Evolutionary conservation across 2,329 filamentous ascomycete species (phyloP).

Genomic region (Hypoxylon sp.): DNA sequence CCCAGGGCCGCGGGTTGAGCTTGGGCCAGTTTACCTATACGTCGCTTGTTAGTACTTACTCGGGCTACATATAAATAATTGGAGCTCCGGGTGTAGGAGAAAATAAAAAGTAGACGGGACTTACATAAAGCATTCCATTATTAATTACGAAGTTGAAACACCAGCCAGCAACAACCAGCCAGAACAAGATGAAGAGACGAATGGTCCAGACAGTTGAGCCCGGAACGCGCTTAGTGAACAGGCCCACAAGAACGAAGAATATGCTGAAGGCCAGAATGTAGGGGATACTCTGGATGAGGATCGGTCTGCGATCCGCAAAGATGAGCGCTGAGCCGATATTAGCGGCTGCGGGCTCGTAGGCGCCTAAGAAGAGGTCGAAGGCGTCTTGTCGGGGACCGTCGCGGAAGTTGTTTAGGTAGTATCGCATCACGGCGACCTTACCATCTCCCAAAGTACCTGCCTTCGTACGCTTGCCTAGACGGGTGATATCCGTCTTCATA

Average conservation of each 20-base stretch:
- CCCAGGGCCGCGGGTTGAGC: conserved; percentile 88
- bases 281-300: conserved; percentile 92
- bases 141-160: conserved; percentile 80
- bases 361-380: conserved; percentile 93
- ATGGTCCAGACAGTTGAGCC: conserved; percentile 84
- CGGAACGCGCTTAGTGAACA: conserved; percentile 78
- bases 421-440: conserved; percentile 88
- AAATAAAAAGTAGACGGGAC: conserved; percentile 55
- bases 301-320: conserved; percentile 86
- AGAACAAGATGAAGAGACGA: conserved; percentile 85
- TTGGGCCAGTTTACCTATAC: conserved; percentile 96
- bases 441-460: conserved; percentile 87
- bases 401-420: conserved; percentile 92
- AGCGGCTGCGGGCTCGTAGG: conserved; percentile 80
- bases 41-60: conserved; percentile 40
- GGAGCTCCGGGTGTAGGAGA: conserved; percentile 3
- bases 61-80: conserved; percentile 21
- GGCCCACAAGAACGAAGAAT: conserved; percentile 83
- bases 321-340: conserved; percentile 78
- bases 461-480: conserved; percentile 90
- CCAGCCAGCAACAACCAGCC: conserved; percentile 77
- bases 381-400: conserved; percentile 96
- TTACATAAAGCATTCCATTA: conserved; percentile 94
- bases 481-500: conserved; percentile 97
- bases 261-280: conserved; percentile 89